phyloP scores from a whole-genome alignment of 768 basidiomycete genomes.

The Favolaschia claudopus region DNA sequence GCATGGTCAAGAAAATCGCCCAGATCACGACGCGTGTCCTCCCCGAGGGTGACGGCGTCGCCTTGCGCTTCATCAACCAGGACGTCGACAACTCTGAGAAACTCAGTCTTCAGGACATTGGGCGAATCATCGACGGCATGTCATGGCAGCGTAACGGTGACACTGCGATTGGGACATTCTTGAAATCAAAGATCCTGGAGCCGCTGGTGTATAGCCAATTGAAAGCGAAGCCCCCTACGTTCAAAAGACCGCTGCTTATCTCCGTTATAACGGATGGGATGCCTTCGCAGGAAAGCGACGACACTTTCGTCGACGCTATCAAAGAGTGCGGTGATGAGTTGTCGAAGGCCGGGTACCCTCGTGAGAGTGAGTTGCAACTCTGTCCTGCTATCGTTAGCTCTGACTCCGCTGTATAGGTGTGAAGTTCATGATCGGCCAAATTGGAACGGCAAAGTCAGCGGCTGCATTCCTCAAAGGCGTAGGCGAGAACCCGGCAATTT shows the following conservation, averaged over 20 bases:
- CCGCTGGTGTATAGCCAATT: slow-evolving; percentile 26
- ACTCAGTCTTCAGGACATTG: slow-evolving; percentile 10
- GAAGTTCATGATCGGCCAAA: slow-evolving; percentile 19
- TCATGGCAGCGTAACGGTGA: slow-evolving; percentile 15
- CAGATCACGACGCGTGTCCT: slow-evolving; percentile 17
- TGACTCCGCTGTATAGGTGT: slow-evolving; percentile 10
- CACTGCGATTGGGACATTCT: slow-evolving; percentile 21
- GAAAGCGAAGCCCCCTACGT: background rate
- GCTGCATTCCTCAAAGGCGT: slow-evolving; percentile 13
- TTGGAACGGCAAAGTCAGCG: slow-evolving; percentile 15
- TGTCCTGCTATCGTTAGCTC: background rate
- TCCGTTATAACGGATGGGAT: slow-evolving; percentile 25
- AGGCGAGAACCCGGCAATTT: slow-evolving; percentile 8
- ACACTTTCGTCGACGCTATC: slow-evolving; percentile 21
- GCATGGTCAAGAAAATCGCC: slow-evolving; percentile 13
- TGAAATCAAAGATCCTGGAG: slow-evolving; percentile 25
- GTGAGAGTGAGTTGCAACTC: slow-evolving; percentile 15
- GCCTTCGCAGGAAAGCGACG: slow-evolving; percentile 15
- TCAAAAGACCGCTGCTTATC: slow-evolving; percentile 23
- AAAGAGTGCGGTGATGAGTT: slow-evolving; percentile 24
- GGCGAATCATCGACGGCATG: slow-evolving; percentile 8
- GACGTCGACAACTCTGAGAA: slow-evolving; percentile 17
- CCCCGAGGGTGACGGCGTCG: slow-evolving; percentile 20
- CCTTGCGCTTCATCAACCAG: slow-evolving; percentile 23
- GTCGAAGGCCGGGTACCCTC: slow-evolving; percentile 19